Evolutionary conservation across 805 yeast species (phyloP).

Genomic region (Myxozyma neotropica): DNA sequence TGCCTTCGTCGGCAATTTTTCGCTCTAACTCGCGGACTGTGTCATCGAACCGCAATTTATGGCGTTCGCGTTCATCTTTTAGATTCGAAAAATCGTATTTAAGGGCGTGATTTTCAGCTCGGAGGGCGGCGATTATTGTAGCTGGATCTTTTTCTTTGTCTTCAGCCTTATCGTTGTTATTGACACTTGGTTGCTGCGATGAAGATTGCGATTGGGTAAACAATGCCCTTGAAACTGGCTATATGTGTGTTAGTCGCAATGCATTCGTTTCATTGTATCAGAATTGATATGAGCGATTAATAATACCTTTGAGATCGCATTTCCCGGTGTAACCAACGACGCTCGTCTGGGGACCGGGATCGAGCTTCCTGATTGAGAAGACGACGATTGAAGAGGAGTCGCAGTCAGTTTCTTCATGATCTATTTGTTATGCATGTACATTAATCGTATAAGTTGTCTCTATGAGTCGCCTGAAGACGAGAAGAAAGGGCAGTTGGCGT

Average conservation of each 20-base stretch:
- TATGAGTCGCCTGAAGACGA: too few species aligned
- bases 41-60: constrained; percentile 42
- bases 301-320: constrained; percentile 2
- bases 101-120: constrained; percentile 34
- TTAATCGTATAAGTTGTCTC: too few species aligned
- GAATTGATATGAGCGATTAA: not conserved
- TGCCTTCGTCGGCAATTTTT: constrained; percentile 40
- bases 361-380: constrained; percentile 17
- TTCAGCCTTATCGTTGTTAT: not conserved
- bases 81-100: constrained; percentile 46
- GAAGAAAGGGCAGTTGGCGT: too few species aligned
- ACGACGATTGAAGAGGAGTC: constrained; percentile 9
- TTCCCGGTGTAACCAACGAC: constrained; percentile 18
- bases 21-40: constrained; percentile 40
- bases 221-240: constrained; percentile 20
- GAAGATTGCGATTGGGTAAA: constrained; percentile 1
- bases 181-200: not conserved
- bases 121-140: constrained; percentile 20
- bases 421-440: not conserved
- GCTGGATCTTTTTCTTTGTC: not conserved
- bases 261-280: not conserved
- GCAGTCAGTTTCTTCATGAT: constrained; percentile 12
- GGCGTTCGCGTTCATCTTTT: constrained; percentile 47
- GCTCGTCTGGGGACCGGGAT: constrained; percentile 28
- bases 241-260: too few species aligned